Conservation (phyloP, 805 yeast genomes). For the Sungouiozyma ichnusensis region DNA sequence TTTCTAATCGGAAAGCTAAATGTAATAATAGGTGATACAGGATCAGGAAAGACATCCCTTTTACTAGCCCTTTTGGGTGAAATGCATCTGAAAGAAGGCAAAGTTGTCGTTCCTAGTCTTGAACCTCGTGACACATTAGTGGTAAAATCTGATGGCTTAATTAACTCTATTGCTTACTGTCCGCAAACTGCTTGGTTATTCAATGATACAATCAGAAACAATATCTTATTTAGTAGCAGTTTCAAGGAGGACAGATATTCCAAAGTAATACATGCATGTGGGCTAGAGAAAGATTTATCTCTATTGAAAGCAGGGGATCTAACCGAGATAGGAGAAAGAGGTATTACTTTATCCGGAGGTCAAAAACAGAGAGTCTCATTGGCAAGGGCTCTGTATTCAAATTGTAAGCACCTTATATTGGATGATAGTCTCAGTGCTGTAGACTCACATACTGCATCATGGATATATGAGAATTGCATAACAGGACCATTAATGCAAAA, state of each 20-base stretch:
- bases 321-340: conserved; percentile 50
- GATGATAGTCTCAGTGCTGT: conserved; percentile 94
- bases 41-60: conserved; percentile 80
- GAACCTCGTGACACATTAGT: conserved; percentile 56
- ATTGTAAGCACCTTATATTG: conserved; percentile 62
- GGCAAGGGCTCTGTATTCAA: conserved; percentile 68
- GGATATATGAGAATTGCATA: conserved; percentile 78
- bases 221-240: conserved; percentile 62
- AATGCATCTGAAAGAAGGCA: conserved; percentile 60
- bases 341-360: conserved; percentile 48
- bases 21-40: conserved; percentile 79
- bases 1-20: conserved; percentile 63
- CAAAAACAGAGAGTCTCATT: conserved; percentile 52
- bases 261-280: conserved; percentile 72
- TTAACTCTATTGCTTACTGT: conserved; percentile 85
- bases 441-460: conserved; percentile 83
- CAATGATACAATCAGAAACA: conserved; percentile 70
- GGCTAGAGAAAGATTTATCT: conserved; percentile 68
- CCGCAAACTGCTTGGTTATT: conserved; percentile 87
- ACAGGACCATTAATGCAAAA: conserved; percentile 67
- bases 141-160: conserved; percentile 65
- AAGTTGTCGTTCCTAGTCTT: conserved; percentile 63
- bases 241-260: conserved; percentile 61
- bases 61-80: conserved; percentile 81
- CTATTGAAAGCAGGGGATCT: conserved; percentile 76